A percentile compares a stretch with the other conserved stretches of the same genome.
Evolutionary conservation across 805 yeast genomes (phyloP).

Genomic region (Brettanomyces naardenensis): DNA sequence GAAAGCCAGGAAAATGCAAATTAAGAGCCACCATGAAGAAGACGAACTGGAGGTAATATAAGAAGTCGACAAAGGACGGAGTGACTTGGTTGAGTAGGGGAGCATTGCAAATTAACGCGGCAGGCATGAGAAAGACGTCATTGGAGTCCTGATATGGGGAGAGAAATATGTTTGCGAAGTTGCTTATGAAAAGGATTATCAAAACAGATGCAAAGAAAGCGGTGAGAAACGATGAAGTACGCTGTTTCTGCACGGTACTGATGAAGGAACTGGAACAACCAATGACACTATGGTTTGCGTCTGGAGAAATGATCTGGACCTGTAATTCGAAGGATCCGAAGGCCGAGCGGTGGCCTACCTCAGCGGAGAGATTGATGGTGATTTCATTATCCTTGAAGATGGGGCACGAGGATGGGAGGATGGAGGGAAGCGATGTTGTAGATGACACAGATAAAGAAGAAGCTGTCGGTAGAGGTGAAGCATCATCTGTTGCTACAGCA

Average conservation of each 20-base stretch:
- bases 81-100: conserved; percentile 47
- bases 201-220: conserved; percentile 33
- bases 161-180: conserved; percentile 29
- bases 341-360: conserved; percentile 19
- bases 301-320: conserved; percentile 35
- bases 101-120: conserved; percentile 53
- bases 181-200: conserved; percentile 27
- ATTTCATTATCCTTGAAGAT: conserved; percentile 19
- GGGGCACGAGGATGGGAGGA: conserved; percentile 21
- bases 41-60: conserved; percentile 51
- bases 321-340: conserved; percentile 39
- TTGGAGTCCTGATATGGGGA: conserved; percentile 56
- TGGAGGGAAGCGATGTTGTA: neutral
- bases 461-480: neutral
- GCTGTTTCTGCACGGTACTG: conserved; percentile 37
- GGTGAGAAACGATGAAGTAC: conserved; percentile 32
- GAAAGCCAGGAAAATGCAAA: conserved; percentile 54
- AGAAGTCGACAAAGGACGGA: conserved; percentile 41
- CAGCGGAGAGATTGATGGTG: conserved; percentile 17
- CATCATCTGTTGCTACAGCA: neutral
- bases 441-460: neutral
- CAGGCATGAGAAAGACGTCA: conserved; percentile 41
- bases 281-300: conserved; percentile 26
- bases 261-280: conserved; percentile 42
- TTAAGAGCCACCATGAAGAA: conserved; percentile 48